phyloP scores from a whole-genome alignment of 2,329 filamentous ascomycete species.

The Verticillium dahliae region DNA sequence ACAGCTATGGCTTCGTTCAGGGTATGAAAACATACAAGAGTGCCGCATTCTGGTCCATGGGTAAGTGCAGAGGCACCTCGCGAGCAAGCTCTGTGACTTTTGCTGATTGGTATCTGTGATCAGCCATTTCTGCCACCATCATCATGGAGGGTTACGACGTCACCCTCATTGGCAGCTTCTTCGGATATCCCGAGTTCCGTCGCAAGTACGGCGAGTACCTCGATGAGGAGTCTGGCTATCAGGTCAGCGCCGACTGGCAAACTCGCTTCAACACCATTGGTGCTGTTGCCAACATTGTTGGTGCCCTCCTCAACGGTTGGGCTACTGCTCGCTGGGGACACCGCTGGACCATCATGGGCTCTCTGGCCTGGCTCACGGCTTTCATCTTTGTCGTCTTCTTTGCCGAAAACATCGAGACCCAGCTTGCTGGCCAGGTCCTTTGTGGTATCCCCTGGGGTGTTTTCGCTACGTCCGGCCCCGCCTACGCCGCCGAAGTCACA shows the following conservation, averaged over 20 bases:
- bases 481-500: constrained; percentile 36
- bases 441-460: constrained; percentile 38
- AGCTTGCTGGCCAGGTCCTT: constrained; percentile 38
- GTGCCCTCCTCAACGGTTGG: constrained; percentile 34
- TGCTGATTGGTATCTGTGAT: background rate
- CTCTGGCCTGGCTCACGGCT: constrained; percentile 30
- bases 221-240: constrained; percentile 27
- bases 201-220: constrained; percentile 31
- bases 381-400: constrained; percentile 45
- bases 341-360: constrained; percentile 33
- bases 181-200: constrained; percentile 32
- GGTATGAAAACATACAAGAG: constrained; percentile 31
- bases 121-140: constrained; percentile 36
- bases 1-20: constrained; percentile 25
- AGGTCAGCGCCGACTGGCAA: constrained; percentile 46
- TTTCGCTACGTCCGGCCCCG: constrained; percentile 35
- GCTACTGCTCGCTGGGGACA: constrained; percentile 35
- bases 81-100: background rate
- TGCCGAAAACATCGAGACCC: constrained; percentile 31
- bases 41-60: constrained; percentile 31
- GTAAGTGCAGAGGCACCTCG: constrained; percentile 17
- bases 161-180: constrained; percentile 38
- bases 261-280: constrained; percentile 33
- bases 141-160: constrained; percentile 47
- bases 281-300: constrained; percentile 29